A percentile compares a stretch with the other conserved stretches of the same genome.
These are phyloP conservation scores for Inga leiocalycina DNA, from an alignment of 306 rosid species.

Conservation along the genomic window DNA sequence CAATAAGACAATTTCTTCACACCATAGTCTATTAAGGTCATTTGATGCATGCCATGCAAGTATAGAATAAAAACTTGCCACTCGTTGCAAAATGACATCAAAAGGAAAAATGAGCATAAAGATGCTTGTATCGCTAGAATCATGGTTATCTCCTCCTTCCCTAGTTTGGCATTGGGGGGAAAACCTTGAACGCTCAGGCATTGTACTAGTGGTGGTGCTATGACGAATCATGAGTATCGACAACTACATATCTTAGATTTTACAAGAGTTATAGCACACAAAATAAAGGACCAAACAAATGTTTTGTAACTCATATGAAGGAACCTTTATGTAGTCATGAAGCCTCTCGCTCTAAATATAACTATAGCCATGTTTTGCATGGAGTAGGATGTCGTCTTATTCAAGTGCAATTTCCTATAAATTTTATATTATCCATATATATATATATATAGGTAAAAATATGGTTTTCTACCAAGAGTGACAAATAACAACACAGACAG, in stretches of 20 bases:
- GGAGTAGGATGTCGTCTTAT: not conserved
- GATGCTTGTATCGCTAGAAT: not conserved
- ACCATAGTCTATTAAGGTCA: not conserved
- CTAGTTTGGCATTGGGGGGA: not conserved
- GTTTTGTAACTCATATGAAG: not conserved
- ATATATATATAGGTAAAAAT: not conserved
- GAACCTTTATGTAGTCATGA: not conserved
- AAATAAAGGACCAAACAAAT: constrained; percentile 5
- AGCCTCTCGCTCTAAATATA: constrained; percentile 19
- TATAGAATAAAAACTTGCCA: not conserved
- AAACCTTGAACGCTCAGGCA: not conserved
- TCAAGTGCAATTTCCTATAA: not conserved
- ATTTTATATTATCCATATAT: not conserved
- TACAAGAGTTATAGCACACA: not conserved
- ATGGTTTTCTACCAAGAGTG: not conserved
- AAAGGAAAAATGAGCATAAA: not conserved
- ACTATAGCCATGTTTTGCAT: not conserved
- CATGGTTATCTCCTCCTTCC: not conserved
- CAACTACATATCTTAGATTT: not conserved
- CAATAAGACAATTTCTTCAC: not conserved
- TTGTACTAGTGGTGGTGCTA: not conserved
- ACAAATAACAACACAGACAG: not conserved
- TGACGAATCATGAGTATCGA: not conserved
- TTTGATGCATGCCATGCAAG: not conserved
- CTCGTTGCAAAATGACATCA: not conserved